These are phyloP conservation scores for Closterium sp. DNA, from an alignment of 139 green algal species.

Conservation along the genomic window DNA sequence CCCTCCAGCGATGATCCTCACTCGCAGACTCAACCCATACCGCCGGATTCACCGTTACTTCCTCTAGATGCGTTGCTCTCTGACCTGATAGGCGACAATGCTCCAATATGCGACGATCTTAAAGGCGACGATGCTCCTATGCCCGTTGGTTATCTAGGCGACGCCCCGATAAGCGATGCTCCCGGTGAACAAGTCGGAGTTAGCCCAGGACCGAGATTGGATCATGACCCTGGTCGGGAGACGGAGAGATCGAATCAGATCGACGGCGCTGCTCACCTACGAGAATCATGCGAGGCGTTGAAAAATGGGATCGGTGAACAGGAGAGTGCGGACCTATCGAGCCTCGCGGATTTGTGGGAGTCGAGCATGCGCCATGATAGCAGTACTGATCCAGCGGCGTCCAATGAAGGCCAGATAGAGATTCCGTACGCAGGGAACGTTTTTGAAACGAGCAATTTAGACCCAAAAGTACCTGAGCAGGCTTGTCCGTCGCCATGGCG, in stretches of 20 bases:
- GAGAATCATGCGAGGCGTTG: neutral
- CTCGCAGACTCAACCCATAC: neutral
- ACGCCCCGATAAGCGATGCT: neutral
- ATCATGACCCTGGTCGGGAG: neutral
- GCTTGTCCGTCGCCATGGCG: neutral
- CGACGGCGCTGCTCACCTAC: neutral
- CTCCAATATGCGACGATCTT: neutral
- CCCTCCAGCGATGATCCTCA: neutral
- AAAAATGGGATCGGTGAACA: neutral
- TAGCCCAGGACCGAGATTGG: neutral
- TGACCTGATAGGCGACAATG: neutral
- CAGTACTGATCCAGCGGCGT: neutral
- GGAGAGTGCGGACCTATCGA: neutral
- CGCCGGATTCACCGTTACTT: neutral
- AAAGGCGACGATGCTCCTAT: neutral
- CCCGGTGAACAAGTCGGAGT: neutral
- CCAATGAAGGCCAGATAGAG: neutral
- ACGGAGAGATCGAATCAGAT: neutral
- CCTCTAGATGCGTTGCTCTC: neutral
- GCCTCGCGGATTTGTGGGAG: neutral
- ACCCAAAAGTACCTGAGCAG: neutral
- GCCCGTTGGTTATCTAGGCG: neutral
- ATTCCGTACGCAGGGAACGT: neutral
- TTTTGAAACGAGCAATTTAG: neutral
- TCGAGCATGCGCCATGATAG: neutral